phyloP scores from a whole-genome alignment of 2,329 filamentous ascomycete species.

The Fusarium musae region DNA sequence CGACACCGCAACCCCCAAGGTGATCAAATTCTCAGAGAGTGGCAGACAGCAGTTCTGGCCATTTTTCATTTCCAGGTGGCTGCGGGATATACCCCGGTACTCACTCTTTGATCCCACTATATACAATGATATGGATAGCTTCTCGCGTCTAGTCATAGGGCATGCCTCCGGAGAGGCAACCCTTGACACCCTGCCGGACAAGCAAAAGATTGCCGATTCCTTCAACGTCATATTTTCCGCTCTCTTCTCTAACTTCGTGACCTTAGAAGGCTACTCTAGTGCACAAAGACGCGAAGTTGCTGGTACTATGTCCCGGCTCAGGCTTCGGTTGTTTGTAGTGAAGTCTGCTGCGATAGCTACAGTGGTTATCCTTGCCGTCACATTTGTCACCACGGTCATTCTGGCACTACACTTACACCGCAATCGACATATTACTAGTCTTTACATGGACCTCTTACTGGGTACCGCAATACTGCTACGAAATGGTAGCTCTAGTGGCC shows the following conservation, averaged over 20 bases:
- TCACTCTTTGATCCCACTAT: background rate
- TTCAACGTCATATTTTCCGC: background rate
- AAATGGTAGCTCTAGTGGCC: fast-evolving
- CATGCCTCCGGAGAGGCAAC: background rate
- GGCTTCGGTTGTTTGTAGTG: background rate
- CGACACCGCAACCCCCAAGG: background rate
- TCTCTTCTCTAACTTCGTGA: background rate
- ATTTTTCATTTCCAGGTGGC: fast-evolving
- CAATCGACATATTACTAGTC: background rate
- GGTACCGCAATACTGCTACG: background rate
- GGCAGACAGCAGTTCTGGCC: background rate
- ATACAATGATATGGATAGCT: background rate
- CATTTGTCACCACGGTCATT: background rate
- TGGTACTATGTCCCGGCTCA: background rate
- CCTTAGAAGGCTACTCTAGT: fast-evolving
- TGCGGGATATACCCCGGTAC: background rate
- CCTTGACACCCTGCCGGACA: background rate
- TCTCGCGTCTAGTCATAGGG: background rate
- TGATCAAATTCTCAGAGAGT: background rate
- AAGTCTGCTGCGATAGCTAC: background rate
- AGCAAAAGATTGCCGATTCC: background rate
- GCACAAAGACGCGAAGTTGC: background rate
- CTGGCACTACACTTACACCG: background rate
- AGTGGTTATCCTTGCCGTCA: background rate
- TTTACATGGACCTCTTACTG: background rate